Base-by-base conservation (phyloP, 2,329 filamentous ascomycete species). In the Penicillium paneum region DNA sequence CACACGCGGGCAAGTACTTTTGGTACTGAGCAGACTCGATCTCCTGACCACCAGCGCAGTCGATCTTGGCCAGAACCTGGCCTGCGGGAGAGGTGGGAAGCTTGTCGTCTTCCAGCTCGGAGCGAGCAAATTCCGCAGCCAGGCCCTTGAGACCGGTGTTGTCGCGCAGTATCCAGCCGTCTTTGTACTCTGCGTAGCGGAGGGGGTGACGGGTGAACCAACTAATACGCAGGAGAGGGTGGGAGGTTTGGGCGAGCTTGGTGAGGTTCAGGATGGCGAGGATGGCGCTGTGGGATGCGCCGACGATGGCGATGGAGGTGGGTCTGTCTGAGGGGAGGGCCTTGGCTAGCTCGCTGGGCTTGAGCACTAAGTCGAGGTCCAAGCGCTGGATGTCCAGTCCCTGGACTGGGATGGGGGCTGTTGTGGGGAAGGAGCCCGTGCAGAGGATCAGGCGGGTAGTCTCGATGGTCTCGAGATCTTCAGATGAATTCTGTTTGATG, bases 131-230 rank as follows among this genome's bases (percentile, higher is more conserved):
- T 5, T 77, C 73, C 0, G 84, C 84, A 0, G 82, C 83, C 35
- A 78, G 74, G 19, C 84, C 84, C 67, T 87, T 87, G 28, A 87
- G 74, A 3, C 84, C 84, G 0, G 84, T 87, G 68, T 86, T 87
- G 64, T 87, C 84, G 50, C 81, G 78, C 26, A 84, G 69, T 55
- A 86, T 85, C 83, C 84, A 86, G 54, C 81, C 82, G 57, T 84
- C 83, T 70, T 77, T 82, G 66, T 80, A 82, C 62, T 83, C 79
- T 15, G 84, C 84, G 58, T 87, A 87, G 24, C 81, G 80, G 10
- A 87, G 75, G 1, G 77, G 70, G 60, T 84, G 80, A n/a, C 84
- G 77, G 29, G 74, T 83, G 69, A 87, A 85, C 84, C 84, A 87
- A 62, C 81, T 82, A 50, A 86, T 75, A 29, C 76, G 77, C 3